Evolutionary conservation across 805 yeast genomes (phyloP).

Genomic region (Candida silvicultrix): DNA sequence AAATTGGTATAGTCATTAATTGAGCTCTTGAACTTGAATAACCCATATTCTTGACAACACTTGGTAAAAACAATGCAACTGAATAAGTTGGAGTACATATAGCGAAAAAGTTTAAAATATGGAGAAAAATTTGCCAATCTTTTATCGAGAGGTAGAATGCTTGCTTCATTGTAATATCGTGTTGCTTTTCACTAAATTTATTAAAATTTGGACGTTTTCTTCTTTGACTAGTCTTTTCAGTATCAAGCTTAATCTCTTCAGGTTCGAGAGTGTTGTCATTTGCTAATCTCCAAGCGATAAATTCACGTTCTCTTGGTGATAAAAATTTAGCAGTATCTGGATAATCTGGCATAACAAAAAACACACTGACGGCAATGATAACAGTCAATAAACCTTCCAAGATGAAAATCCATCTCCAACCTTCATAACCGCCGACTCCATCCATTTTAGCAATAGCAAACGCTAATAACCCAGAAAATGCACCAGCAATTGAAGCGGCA

Average conservation of each 20-base stretch:
- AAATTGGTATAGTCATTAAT: conserved; percentile 34
- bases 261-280: conserved; percentile 6
- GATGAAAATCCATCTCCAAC: conserved; percentile 40
- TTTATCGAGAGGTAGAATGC: conserved; percentile 14
- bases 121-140: conserved; percentile 24
- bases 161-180: not conserved
- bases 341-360: conserved; percentile 32
- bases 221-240: not conserved
- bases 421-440: conserved; percentile 29
- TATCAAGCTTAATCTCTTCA: not conserved
- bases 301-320: conserved; percentile 27
- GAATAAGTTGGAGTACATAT: conserved; percentile 25
- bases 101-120: conserved; percentile 19
- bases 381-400: conserved; percentile 36
- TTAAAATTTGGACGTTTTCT: not conserved
- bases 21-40: conserved; percentile 29
- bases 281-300: conserved; percentile 16
- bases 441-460: conserved; percentile 28
- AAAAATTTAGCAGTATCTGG: conserved; percentile 41
- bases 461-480: conserved; percentile 37
- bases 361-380: conserved; percentile 31
- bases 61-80: conserved; percentile 31
- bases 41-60: conserved; percentile 32
- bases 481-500: conserved; percentile 39
- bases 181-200: not conserved